Evolutionary conservation across 164 flowering plant species (phyloP).

Genomic region (Berberis thunbergii): DNA sequence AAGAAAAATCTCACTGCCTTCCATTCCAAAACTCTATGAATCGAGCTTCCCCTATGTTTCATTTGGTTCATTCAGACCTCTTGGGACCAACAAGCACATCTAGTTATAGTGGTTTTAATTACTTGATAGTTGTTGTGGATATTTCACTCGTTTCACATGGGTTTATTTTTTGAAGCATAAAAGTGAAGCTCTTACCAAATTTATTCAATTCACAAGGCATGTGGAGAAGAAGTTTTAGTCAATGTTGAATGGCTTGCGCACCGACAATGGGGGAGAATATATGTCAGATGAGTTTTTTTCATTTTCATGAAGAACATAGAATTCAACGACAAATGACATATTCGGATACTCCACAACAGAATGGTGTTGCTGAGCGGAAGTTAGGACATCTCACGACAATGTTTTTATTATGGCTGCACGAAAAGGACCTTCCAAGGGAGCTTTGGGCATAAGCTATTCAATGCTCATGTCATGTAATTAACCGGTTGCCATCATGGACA

Average conservation of each 20-base stretch:
- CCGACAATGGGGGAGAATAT: neutral
- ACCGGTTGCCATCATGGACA: neutral
- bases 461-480: neutral
- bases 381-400: neutral
- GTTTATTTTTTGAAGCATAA: neutral
- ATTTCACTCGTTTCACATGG: neutral
- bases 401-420: neutral
- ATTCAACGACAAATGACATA: conserved; percentile 1
- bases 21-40: neutral
- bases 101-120: neutral
- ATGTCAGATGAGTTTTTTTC: neutral
- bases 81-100: neutral
- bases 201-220: neutral
- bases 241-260: conserved; percentile 1
- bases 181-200: neutral
- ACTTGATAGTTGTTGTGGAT: conserved; percentile 1
- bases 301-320: neutral
- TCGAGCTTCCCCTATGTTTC: neutral
- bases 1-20: neutral
- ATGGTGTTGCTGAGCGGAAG: neutral
- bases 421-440: conserved; percentile 1
- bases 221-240: neutral
- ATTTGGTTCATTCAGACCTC: conserved; percentile 1
- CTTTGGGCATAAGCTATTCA: neutral
- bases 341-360: conserved; percentile 1